Conservation (phyloP, 805 yeast species). For the Starmerella riodocensis region DNA sequence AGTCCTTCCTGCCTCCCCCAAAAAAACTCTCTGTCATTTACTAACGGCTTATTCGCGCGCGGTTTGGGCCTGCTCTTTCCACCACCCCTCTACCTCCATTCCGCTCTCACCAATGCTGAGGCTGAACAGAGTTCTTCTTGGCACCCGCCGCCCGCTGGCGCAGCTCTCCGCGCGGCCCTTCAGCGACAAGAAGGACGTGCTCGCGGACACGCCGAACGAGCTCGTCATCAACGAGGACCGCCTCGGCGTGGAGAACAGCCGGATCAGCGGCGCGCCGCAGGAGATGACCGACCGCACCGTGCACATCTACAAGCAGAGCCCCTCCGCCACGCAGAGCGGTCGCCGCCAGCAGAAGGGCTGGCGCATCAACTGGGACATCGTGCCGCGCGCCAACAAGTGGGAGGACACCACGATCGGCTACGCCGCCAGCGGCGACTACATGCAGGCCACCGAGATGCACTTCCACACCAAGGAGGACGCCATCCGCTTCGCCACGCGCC, state of each 20-base stretch:
- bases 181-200: conserved; percentile 7
- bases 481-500: conserved; percentile 61
- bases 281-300: conserved; percentile 54
- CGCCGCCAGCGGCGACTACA: conserved; percentile 64
- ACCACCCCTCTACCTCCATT: too few species aligned
- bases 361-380: conserved; percentile 76
- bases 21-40: too few species aligned
- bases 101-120: too few species aligned
- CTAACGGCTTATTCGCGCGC: too few species aligned
- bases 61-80: too few species aligned
- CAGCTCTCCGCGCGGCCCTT: neutral
- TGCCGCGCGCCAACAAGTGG: conserved; percentile 70
- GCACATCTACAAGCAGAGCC: conserved; percentile 62
- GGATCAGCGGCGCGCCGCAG: conserved; percentile 50
- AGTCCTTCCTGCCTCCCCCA: too few species aligned
- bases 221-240: conserved; percentile 14
- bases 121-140: too few species aligned
- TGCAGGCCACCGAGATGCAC: conserved; percentile 62
- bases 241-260: conserved; percentile 10
- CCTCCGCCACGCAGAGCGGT: conserved; percentile 74
- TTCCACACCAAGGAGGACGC: conserved; percentile 69
- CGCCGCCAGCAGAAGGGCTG: conserved; percentile 34
- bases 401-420: conserved; percentile 82
- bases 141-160: neutral
- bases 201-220: conserved; percentile 9